A percentile compares a stretch with the other conserved stretches of the same genome.
These are phyloP conservation scores for Sequoiadendron giganteum DNA, from an alignment of 75 land plant genomes.

Conservation along the genomic window DNA sequence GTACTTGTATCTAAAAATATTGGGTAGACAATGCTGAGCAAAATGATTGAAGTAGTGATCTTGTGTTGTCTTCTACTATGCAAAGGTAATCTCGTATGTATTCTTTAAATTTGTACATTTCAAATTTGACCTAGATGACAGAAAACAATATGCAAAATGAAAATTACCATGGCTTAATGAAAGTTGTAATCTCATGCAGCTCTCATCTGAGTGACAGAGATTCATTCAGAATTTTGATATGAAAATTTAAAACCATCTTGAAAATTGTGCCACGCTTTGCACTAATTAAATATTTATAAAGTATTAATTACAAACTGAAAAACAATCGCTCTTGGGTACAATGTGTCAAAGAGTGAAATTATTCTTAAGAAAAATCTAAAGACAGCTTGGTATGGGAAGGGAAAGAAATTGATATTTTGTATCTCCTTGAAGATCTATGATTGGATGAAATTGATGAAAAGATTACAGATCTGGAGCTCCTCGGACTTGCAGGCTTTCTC, in stretches of 20 bases:
- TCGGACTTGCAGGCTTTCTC: background rate
- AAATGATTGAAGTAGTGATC: background rate
- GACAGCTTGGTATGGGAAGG: background rate
- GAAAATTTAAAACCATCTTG: background rate
- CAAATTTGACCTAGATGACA: background rate
- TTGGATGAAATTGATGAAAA: too few relatives aligned
- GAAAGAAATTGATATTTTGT: too few relatives aligned
- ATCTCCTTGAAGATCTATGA: background rate
- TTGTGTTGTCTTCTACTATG: background rate
- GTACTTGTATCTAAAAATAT: background rate
- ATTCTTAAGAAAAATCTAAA: too few relatives aligned
- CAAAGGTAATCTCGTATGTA: background rate
- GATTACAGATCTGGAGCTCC: background rate
- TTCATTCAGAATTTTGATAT: background rate
- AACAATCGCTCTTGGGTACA: background rate
- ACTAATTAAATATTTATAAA: background rate
- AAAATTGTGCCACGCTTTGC: background rate
- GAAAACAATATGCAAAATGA: background rate
- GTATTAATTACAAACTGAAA: too few relatives aligned
- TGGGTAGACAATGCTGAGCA: background rate
- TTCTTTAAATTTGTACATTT: background rate
- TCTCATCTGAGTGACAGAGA: background rate
- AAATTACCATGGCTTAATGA: background rate
- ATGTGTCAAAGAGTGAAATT: background rate
- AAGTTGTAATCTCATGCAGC: background rate